Evolutionary conservation across 2,329 filamentous ascomycete species (phyloP).

Genomic region (Gaeumannomyces tritici): DNA sequence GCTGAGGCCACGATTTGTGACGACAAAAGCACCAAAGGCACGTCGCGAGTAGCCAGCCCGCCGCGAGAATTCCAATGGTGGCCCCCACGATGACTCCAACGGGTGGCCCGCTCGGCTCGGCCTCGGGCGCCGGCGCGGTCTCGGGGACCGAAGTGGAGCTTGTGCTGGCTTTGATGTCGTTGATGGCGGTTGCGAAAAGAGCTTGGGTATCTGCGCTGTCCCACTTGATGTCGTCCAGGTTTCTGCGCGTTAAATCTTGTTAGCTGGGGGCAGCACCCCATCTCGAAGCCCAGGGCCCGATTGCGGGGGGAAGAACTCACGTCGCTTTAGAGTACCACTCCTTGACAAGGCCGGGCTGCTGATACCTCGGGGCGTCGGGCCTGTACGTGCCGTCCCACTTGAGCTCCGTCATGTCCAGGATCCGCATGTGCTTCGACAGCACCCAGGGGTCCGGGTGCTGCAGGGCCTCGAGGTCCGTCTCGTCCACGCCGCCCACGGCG

Average conservation of each 20-base stretch:
- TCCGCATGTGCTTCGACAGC: background rate
- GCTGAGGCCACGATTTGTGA: background rate
- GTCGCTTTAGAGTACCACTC: background rate
- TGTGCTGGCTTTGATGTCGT: background rate
- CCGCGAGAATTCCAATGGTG: background rate
- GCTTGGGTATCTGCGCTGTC: background rate
- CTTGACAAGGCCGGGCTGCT: background rate
- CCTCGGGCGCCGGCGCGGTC: background rate
- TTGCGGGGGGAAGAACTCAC: background rate
- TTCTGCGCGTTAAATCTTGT: background rate
- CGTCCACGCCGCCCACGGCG: background rate
- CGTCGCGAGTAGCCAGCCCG: background rate
- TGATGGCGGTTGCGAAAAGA: background rate
- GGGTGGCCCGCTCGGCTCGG: background rate
- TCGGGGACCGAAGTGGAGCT: too few relatives aligned
- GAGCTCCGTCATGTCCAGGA: background rate
- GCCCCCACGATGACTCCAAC: background rate
- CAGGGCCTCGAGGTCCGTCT: background rate
- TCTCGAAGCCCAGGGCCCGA: background rate
- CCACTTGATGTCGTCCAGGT: background rate
- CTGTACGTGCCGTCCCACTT: background rate
- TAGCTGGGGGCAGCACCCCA: too few relatives aligned
- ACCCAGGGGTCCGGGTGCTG: background rate
- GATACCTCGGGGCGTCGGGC: background rate
- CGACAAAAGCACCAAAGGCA: background rate